Base-by-base conservation (phyloP, 202 grass and related monocot genomes). In the Eragrostis tef region DNA sequence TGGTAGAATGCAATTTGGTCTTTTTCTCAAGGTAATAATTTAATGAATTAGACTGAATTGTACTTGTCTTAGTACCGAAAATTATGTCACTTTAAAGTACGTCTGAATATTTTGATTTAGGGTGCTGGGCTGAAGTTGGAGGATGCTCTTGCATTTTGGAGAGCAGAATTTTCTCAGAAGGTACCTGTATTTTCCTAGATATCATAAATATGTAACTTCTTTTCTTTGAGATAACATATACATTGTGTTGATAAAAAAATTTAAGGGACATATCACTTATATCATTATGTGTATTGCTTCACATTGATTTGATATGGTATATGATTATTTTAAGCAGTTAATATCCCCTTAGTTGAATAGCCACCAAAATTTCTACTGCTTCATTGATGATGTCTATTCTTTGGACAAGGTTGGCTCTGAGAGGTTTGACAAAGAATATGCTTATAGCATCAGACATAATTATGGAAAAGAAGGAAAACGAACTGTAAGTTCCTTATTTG, bases 391-490 rank as follows among this genome's bases (percentile, higher is more conserved):
- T 79, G 34, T 21, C 44, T 84, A 6, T 81, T 83, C 56, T 83
- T 56, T 29, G 58, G 25, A 56, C 76, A 83, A 99, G 96, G 83
- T 99, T 75, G 96, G 96, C 58, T 80, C 89, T 60, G 96, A 99
- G 70, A 73, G 90, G 42, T 99, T 95, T 51, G 96, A 99, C 78
- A 99, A 99, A 81, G 96, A 99, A 87, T 95, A 95, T 85, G 88
- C 90, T 41, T 99, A 99, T 74, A 76, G 34, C 78, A 89, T 99
- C 65, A 94, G 93, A 54, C 87, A 95, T 75, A 93, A 93, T 65
- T 98, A 99, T 67, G 96, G 96, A 84, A 99, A 99, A 91, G 90
- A 99, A 92, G 93, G 93, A 87, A 99, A 99, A 79, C 80, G 96
- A 59, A 93, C 83, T 4, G 93, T 99, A 95, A 72, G 81, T 11